These are phyloP conservation scores for Aspergillus pseudoglaucus DNA, from an alignment of 2,329 filamentous ascomycete species.

Conservation along the genomic window DNA sequence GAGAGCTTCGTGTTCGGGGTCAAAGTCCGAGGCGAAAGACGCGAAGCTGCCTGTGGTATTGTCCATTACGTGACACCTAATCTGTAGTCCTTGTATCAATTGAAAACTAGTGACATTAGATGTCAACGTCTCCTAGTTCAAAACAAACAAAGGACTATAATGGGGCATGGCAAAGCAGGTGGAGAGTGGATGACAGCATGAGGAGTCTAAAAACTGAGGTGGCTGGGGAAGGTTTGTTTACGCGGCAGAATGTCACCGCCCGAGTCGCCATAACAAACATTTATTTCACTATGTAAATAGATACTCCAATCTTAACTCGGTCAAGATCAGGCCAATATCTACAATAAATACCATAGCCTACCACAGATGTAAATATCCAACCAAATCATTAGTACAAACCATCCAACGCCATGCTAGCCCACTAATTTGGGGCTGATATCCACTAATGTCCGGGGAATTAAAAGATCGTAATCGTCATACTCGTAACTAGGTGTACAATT, in stretches of 20 bases:
- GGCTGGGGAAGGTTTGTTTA: conserved; percentile 1
- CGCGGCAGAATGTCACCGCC: conserved; percentile 4
- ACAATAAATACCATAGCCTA: no score
- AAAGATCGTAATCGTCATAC: conserved; percentile 9
- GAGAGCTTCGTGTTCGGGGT: conserved; percentile 38
- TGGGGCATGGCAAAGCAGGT: background rate
- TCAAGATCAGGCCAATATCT: no score
- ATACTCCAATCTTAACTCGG: no score
- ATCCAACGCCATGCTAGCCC: conserved; percentile 21
- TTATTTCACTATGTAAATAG: no score
- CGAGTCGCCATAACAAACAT: background rate
- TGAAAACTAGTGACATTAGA: background rate
- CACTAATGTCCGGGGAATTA: background rate
- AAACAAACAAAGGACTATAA: conserved; percentile 10
- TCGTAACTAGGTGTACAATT: conserved; percentile 6
- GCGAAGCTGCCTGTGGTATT: conserved; percentile 21
- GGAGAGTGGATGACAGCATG: background rate
- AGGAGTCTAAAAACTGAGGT: background rate
- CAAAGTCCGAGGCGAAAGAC: conserved; percentile 33
- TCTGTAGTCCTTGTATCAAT: background rate
- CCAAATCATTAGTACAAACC: background rate
- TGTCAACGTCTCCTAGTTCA: conserved; percentile 5
- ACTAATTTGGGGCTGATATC: background rate
- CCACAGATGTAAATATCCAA: no score
- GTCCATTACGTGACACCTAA: background rate